Percentiles rank a stretch among this genome's conserved stretches.
These are phyloP conservation scores for Hymenotorrendiella dingleyae DNA, from an alignment of 2,329 filamentous ascomycete genomes.

Conservation along the genomic window DNA sequence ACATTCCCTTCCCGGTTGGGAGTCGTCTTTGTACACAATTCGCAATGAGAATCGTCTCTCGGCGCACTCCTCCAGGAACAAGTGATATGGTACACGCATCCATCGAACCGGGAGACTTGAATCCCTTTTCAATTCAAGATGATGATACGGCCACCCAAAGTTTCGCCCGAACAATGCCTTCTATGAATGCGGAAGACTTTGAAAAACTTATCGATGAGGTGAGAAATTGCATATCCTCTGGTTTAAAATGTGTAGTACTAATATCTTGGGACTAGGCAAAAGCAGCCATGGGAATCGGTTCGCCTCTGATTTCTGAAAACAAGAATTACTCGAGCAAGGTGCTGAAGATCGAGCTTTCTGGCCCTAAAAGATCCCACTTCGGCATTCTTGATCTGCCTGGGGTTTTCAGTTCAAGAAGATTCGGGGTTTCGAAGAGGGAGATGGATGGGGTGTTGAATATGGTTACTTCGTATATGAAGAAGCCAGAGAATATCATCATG, in stretches of 20 bases:
- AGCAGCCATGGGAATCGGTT: constrained; percentile 30
- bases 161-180: constrained; percentile 7
- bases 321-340: constrained; percentile 35
- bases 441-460: constrained; percentile 28
- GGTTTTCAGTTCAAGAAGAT: constrained; percentile 22
- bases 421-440: constrained; percentile 28
- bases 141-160: constrained; percentile 22
- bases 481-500: constrained; percentile 35
- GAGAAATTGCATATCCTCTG: not conserved
- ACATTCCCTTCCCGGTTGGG: constrained; percentile 34
- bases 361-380: constrained; percentile 33
- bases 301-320: constrained; percentile 16
- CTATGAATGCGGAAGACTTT: constrained; percentile 29
- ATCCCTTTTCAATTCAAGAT: constrained; percentile 11
- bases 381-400: constrained; percentile 36
- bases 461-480: constrained; percentile 33
- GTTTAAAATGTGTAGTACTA: no score
- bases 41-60: constrained; percentile 34
- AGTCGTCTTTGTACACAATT: constrained; percentile 33
- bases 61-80: constrained; percentile 26
- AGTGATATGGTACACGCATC: constrained; percentile 29
- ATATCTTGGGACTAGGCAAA: no score
- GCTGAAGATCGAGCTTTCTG: constrained; percentile 34
- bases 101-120: constrained; percentile 21
- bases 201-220: constrained; percentile 30